A percentile compares a stretch with the other conserved stretches of the same genome.
phyloP scores from a whole-genome alignment of 305 asterid species.

The Fraxinus velutina region DNA sequence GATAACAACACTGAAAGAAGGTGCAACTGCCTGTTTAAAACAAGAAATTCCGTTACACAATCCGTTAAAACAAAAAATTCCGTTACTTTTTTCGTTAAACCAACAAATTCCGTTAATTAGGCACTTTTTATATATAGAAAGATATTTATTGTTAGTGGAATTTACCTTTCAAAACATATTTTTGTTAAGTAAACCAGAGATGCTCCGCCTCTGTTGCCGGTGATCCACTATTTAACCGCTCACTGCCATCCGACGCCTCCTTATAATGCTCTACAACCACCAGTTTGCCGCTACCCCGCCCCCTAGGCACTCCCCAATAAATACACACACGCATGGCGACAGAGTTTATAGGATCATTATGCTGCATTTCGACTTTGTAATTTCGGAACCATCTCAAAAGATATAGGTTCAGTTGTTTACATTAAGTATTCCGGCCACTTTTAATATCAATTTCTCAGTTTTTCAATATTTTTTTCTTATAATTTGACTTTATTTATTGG shows the following conservation, averaged over 20 bases:
- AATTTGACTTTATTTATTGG: background rate
- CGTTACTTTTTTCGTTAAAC: too few species aligned
- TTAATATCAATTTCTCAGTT: background rate
- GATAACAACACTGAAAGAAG: too few species aligned
- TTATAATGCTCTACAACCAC: background rate
- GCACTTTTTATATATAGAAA: too few species aligned
- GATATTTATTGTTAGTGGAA: background rate
- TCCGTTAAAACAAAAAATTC: too few species aligned
- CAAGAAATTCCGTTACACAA: too few species aligned
- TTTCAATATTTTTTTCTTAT: background rate
- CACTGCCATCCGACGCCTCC: background rate
- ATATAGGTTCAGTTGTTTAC: background rate
- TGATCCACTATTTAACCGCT: background rate
- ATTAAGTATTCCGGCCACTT: background rate
- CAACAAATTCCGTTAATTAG: too few species aligned
- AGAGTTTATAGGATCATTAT: background rate
- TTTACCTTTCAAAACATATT: background rate
- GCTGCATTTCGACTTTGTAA: background rate
- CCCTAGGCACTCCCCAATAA: background rate
- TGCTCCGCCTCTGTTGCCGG: background rate
- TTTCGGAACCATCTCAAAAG: background rate
- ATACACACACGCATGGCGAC: background rate
- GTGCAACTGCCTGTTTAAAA: too few species aligned
- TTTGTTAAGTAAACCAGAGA: background rate
- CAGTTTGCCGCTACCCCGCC: background rate